Conservation (phyloP, 768 basidiomycete species). For the Auriscalpium orientale region DNA sequence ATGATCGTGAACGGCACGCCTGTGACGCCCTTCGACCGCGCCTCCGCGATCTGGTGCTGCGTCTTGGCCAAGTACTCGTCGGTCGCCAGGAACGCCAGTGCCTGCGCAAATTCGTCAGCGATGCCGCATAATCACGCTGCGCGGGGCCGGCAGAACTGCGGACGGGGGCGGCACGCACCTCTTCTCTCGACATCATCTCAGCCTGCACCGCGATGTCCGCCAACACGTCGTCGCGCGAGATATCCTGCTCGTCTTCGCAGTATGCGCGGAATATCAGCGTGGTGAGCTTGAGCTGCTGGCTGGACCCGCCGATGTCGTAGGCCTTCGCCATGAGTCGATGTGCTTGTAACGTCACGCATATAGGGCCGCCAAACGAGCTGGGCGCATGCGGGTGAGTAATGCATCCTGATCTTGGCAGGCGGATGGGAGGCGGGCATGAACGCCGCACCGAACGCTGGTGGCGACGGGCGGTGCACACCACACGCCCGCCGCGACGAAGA, state of each 20-base stretch:
- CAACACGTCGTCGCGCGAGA: constrained; percentile 51
- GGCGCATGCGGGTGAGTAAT: background rate
- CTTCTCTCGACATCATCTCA: constrained; percentile 48
- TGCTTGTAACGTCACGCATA: constrained; percentile 59
- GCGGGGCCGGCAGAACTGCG: background rate
- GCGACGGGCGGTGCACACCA: background rate
- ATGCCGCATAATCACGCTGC: too few species aligned
- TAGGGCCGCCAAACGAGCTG: constrained; percentile 52
- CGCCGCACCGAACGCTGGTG: background rate
- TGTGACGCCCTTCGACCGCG: constrained; percentile 58
- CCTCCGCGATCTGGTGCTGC: constrained; percentile 50
- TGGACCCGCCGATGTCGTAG: constrained; percentile 51
- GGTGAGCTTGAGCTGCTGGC: constrained; percentile 49
- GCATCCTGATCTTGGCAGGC: background rate
- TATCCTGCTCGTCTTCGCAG: constrained; percentile 58
- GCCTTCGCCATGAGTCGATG: constrained; percentile 72
- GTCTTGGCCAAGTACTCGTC: constrained; percentile 62
- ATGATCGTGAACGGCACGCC: constrained; percentile 80
- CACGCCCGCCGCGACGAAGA: background rate
- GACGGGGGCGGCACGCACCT: constrained; percentile 37
- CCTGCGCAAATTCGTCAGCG: constrained; percentile 29
- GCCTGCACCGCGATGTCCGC: constrained; percentile 47
- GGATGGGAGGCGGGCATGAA: background rate
- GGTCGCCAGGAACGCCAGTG: constrained; percentile 54
- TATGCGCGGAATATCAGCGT: constrained; percentile 58